Percentiles rank a stretch among this genome's conserved stretches.
Conservation (phyloP, 1,284 basidiomycete species). For the Macrocybe sp. region DNA sequence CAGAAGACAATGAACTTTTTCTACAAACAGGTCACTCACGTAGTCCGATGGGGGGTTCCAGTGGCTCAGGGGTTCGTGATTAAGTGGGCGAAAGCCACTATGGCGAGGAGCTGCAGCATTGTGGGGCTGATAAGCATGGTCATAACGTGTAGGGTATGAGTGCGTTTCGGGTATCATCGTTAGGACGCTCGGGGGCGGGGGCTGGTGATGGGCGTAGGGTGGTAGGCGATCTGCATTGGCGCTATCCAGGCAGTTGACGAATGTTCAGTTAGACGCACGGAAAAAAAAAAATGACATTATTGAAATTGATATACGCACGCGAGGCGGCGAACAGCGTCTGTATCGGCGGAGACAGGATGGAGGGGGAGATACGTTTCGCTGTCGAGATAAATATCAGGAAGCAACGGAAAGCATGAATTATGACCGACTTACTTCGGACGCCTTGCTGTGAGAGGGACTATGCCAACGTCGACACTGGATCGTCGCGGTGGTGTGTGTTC, state of each 20-base stretch:
- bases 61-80: slow-evolving; percentile 34
- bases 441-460: slow-evolving; percentile 47
- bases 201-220: slow-evolving; percentile 33
- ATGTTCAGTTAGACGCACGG: slow-evolving; percentile 5
- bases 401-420: slow-evolving; percentile 10
- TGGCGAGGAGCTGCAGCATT: slow-evolving; percentile 33
- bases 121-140: slow-evolving; percentile 30
- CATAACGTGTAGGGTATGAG: slow-evolving; percentile 50
- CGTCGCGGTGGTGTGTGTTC: slow-evolving; percentile 56
- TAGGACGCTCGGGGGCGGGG: slow-evolving; percentile 37
- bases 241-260: slow-evolving; percentile 15
- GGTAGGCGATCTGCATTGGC: slow-evolving; percentile 21
- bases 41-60: slow-evolving; percentile 51
- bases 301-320: slow-evolving; percentile 32
- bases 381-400: slow-evolving; percentile 9
- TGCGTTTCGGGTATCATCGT: slow-evolving; percentile 56
- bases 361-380: slow-evolving; percentile 32
- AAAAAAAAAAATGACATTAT: slow-evolving; percentile 3
- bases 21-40: slow-evolving; percentile 34
- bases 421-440: slow-evolving; percentile 43
- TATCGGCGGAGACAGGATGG: slow-evolving; percentile 37
- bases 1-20: not conserved
- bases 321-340: slow-evolving; percentile 40
- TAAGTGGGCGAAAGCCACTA: slow-evolving; percentile 40
- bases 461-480: slow-evolving; percentile 42